Conservation (phyloP, 2,329 filamentous ascomycete genomes). For the Aspergillus texensis region DNA sequence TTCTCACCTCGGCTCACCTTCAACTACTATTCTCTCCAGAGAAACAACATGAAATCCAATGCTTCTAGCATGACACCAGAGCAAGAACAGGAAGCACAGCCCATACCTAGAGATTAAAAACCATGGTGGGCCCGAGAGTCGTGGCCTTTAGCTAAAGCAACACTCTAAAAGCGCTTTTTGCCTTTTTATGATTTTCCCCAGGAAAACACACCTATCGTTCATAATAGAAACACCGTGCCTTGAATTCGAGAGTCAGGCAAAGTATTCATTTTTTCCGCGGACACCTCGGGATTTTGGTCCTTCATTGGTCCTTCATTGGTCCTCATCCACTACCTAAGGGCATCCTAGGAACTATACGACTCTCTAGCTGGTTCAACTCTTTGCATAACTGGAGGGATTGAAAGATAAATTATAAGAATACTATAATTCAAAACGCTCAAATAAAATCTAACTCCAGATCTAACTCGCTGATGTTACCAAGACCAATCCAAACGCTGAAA, state of each 20-base stretch:
- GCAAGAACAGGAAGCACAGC: not conserved
- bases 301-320: not conserved
- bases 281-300: not conserved
- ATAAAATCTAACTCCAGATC: not conserved
- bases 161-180: not conserved
- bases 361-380: not conserved
- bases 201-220: not conserved
- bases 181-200: not conserved
- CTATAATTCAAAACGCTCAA: not conserved
- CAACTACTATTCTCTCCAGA: not conserved
- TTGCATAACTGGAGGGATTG: not conserved
- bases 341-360: not conserved
- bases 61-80: not conserved
- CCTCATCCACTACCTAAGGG: not conserved
- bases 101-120: not conserved
- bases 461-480: not conserved
- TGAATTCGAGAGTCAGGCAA: not conserved
- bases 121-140: not conserved
- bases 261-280: not conserved
- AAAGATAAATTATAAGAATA: not conserved
- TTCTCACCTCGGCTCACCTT: not conserved
- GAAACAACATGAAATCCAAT: not conserved
- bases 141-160: not conserved
- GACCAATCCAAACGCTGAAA: not conserved
- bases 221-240: not conserved